Evolutionary conservation across 2,329 filamentous ascomycete species (phyloP).

Genomic region (Aspergillus sp.): DNA sequence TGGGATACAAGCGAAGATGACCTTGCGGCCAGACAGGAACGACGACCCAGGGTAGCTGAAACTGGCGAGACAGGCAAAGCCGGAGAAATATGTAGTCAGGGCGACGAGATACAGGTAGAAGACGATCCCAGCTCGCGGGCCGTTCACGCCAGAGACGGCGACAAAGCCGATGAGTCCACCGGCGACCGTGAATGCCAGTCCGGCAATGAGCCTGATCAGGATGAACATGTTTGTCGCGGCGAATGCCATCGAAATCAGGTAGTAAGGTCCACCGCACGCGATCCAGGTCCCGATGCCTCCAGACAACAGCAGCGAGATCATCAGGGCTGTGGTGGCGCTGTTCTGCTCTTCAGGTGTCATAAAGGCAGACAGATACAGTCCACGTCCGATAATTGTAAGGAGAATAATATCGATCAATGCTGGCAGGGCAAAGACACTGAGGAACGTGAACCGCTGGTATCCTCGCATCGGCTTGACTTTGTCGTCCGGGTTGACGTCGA

Average conservation of each 20-base stretch:
- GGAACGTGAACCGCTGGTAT: slow-evolving; percentile 55
- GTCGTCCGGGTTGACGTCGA: slow-evolving; percentile 52
- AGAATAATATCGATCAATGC: slow-evolving; percentile 62
- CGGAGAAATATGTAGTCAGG: slow-evolving; percentile 59
- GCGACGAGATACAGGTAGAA: slow-evolving; percentile 61
- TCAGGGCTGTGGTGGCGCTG: slow-evolving; percentile 57
- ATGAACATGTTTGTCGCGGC: slow-evolving; percentile 57
- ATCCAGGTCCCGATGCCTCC: slow-evolving; percentile 65
- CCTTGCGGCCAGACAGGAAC: slow-evolving; percentile 57
- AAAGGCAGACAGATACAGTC: slow-evolving; percentile 60
- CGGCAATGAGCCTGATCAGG: slow-evolving; percentile 53
- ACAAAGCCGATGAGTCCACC: slow-evolving; percentile 56
- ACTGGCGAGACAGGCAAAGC: slow-evolving; percentile 55
- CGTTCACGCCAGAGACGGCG: slow-evolving; percentile 48
- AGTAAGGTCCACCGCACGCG: slow-evolving; percentile 62
- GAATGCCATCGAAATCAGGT: slow-evolving; percentile 58
- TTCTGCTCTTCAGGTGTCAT: slow-evolving; percentile 53
- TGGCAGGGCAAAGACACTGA: slow-evolving; percentile 63
- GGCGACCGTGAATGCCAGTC: slow-evolving; percentile 52
- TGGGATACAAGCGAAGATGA: slow-evolving; percentile 57
- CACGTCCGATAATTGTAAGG: slow-evolving; percentile 59
- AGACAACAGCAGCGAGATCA: slow-evolving; percentile 60
- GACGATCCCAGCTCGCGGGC: slow-evolving; percentile 51
- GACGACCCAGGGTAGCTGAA: slow-evolving; percentile 56
- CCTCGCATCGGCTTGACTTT: slow-evolving; percentile 45